Evolutionary conservation across 2,329 filamentous ascomycete species (phyloP).

Genomic region (Pezicula neosporulosa): DNA sequence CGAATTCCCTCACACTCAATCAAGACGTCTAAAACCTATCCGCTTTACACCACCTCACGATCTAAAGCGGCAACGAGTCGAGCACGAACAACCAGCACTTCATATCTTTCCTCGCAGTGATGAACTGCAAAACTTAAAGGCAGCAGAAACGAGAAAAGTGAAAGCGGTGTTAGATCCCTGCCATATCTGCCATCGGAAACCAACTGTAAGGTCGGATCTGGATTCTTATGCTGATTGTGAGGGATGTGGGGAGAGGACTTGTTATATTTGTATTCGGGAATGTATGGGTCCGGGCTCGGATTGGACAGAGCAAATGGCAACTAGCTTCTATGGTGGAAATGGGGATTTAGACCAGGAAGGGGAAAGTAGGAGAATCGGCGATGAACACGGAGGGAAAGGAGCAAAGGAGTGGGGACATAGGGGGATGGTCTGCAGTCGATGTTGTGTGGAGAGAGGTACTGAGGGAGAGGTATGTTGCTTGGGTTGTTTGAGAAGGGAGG

Average conservation of each 20-base stretch:
- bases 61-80: not conserved
- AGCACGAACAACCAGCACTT: not conserved
- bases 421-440: slow-evolving; percentile 60
- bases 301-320: not conserved
- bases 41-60: not conserved
- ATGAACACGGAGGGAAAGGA: not conserved
- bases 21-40: not conserved
- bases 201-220: slow-evolving; percentile 61
- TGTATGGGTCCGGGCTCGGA: slow-evolving; percentile 49
- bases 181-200: slow-evolving; percentile 64
- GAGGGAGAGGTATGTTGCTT: slow-evolving; percentile 66
- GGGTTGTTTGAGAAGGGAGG: slow-evolving; percentile 46
- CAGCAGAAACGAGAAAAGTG: not conserved
- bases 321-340: not conserved
- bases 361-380: not conserved
- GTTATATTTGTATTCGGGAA: slow-evolving; percentile 65
- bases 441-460: slow-evolving; percentile 61
- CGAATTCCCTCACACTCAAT: not conserved
- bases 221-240: slow-evolving; percentile 64
- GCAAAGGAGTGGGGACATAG: slow-evolving; percentile 13
- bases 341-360: not conserved
- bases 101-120: not conserved
- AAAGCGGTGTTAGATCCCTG: slow-evolving; percentile 45
- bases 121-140: not conserved
- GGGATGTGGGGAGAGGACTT: slow-evolving; percentile 58